Evolutionary conservation across 495 filamentous ascomycete species (phyloP), one percentile per base, ranked within the genome.

Genomic region (Chaetomium fimeti): DNA sequence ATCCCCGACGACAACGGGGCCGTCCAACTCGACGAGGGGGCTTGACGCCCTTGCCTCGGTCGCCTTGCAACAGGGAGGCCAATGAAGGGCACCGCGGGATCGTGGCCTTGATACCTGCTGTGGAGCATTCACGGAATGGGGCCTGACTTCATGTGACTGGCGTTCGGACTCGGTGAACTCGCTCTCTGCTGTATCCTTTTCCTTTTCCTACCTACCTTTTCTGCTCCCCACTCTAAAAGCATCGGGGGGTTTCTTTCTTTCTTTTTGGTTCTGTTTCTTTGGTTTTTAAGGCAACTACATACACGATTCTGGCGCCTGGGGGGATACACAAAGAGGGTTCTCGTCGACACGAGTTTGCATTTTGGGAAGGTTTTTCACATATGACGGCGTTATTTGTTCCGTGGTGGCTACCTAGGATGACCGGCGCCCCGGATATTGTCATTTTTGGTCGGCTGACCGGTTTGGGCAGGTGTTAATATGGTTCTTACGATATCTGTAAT

Each of bases 31-130:
- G 5, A 79, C 75, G 55, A 76, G 71, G 55, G 77, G 76, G 32
- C 68, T 81, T 38, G 78, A 81, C 40, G 72, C 77, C 6, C 69
- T 81, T 18, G 78, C 76, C 20, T 66, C 73, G 64, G 78, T 76
- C 27, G 73, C 77, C 18, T 74, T 71, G 24, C 78, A 73, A 27
- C 74, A 78, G 48, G 75, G 76, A 61, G 74, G 70, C 43, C 61
- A 69, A 45, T 79, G 11, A 25, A 9, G 20, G 27, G 32, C 5
- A 36, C 32, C 32, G 8, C 32, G 32, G n/a, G n/a, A 36, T 32
- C 11, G 71, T 36, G 25, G 28, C 27, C 54, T n/a, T 28, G 32
- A 9, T 36, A 36, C 60, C 52, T 27, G n/a, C n/a, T n/a, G n/a
- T n/a, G n/a, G n/a, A n/a, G n/a, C n/a, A n/a, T n/a, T n/a, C n/a